These are phyloP conservation scores for Chloropicon primus DNA, from an alignment of 139 green algal genomes.

Conservation along the genomic window DNA sequence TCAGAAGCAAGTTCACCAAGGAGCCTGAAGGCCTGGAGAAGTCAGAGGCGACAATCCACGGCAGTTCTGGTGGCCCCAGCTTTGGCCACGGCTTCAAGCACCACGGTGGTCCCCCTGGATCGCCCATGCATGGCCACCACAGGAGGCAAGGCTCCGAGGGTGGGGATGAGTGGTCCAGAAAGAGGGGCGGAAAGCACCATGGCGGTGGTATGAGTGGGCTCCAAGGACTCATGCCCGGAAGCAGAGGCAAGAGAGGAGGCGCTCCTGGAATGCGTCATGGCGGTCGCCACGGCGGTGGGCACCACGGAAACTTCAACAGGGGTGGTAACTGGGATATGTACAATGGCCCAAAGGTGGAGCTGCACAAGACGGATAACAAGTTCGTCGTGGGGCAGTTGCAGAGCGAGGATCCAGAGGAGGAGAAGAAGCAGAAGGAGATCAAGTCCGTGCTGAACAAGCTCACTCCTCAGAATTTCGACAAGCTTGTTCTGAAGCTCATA, in stretches of 20 bases:
- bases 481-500: constrained; percentile 64
- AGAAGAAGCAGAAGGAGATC: constrained; percentile 75
- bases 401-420: constrained; percentile 49
- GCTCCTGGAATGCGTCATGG: not conserved
- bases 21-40: not conserved
- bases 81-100: not conserved
- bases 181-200: not conserved
- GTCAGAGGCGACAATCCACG: not conserved
- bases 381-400: not conserved
- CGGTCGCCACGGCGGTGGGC: not conserved
- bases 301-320: not conserved
- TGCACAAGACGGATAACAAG: not conserved
- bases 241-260: not conserved
- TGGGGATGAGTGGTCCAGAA: not conserved
- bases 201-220: not conserved
- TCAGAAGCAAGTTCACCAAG: not conserved
- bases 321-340: not conserved
- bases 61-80: not conserved
- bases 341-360: not conserved
- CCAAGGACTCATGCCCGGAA: not conserved
- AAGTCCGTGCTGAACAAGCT: constrained; percentile 97
- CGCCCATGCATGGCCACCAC: not conserved
- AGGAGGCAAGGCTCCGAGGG: not conserved
- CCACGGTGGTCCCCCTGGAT: not conserved
- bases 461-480: constrained; percentile 93